These are phyloP conservation scores for Miscanthus sacchariflorus DNA, from an alignment of 202 grass and related monocot species.

Conservation along the genomic window DNA sequence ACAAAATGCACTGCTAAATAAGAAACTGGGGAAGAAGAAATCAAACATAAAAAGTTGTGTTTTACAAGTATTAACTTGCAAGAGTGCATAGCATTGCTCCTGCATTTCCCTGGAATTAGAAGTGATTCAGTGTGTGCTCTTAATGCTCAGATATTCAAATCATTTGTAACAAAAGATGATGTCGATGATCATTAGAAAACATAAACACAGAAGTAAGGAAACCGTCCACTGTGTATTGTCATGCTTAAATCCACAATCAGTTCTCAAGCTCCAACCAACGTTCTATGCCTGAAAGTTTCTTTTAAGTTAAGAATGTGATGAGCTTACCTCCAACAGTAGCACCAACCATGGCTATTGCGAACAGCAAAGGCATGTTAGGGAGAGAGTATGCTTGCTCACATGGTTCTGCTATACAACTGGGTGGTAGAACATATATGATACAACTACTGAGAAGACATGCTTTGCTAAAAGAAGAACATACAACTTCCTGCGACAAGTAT, in stretches of 20 bases:
- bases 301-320: constrained; percentile 2
- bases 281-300: not conserved
- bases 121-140: not conserved
- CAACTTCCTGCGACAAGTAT: constrained; percentile 52
- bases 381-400: constrained; percentile 79
- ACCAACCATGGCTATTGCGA: constrained; percentile 85
- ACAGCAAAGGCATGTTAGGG: constrained; percentile 90
- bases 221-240: not conserved
- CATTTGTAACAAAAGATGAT: not conserved
- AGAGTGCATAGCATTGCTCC: not conserved
- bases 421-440: constrained; percentile 56
- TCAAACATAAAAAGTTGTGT: not conserved
- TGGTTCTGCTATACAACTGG: constrained; percentile 74
- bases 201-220: not conserved
- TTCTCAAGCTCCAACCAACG: constrained; percentile 9
- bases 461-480: constrained; percentile 53
- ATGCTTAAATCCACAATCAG: not conserved
- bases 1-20: not conserved
- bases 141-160: not conserved
- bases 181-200: not conserved
- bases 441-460: constrained; percentile 54
- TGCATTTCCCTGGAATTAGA: not conserved
- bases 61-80: not conserved
- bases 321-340: constrained; percentile 46
- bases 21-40: not conserved